A percentile compares a stretch with the other conserved stretches of the same genome.
phyloP scores from a whole-genome alignment of 345 rosid genomes.

The Luvunga scandens region DNA sequence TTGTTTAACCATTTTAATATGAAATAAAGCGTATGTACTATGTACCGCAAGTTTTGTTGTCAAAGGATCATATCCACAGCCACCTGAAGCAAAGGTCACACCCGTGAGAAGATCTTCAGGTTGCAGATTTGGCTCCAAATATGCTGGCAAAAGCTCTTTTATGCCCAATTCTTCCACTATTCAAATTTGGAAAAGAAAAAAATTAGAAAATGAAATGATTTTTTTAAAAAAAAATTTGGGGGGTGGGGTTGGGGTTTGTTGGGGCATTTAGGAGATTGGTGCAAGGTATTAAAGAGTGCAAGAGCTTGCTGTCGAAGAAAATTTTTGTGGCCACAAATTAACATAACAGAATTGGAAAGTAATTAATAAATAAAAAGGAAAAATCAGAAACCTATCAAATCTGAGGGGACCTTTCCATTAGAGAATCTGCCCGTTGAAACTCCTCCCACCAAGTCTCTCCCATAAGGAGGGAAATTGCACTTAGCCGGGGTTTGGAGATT shows the following conservation, averaged over 20 bases:
- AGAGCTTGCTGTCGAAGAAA: background rate
- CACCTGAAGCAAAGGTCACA: slow-evolving; percentile 75
- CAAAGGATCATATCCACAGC: slow-evolving; percentile 58
- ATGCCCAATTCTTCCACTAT: slow-evolving; percentile 65
- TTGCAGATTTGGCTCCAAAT: slow-evolving; percentile 45
- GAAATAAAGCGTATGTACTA: slow-evolving; percentile 25
- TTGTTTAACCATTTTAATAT: no score
- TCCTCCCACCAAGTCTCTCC: slow-evolving; percentile 32
- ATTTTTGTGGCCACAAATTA: background rate
- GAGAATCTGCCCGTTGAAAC: slow-evolving; percentile 36
- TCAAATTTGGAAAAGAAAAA: background rate
- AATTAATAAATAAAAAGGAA: background rate
- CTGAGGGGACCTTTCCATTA: slow-evolving; percentile 41
- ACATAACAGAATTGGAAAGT: background rate
- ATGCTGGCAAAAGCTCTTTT: slow-evolving; percentile 54
- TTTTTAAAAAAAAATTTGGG: no score
- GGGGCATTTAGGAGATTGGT: no score
- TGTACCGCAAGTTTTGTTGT: slow-evolving; percentile 52
- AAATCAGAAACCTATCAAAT: slow-evolving; percentile 24
- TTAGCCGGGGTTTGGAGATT: slow-evolving; percentile 18
- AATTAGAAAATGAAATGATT: background rate
- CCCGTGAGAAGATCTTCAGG: slow-evolving; percentile 63
- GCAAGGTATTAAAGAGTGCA: background rate
- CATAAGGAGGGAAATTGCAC: slow-evolving; percentile 46
- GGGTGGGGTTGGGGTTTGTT: no score